Evolutionary conservation across 345 rosid genomes (phyloP), one percentile per base, ranked within the genome.

Genomic region (Kandelia obovata): DNA sequence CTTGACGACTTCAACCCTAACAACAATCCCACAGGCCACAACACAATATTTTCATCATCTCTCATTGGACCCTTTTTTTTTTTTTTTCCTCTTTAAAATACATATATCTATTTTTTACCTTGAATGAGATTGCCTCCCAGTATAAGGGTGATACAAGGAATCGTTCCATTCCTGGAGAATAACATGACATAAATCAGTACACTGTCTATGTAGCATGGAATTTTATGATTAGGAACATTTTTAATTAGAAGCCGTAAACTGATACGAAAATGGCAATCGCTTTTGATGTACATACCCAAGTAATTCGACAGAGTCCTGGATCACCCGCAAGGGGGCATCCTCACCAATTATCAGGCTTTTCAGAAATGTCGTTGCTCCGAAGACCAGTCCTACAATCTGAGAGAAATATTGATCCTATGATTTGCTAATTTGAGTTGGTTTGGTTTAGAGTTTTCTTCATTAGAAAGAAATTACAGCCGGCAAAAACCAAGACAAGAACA

Each of bases 101-200:
- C 4, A 7, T 15, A 15, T 2, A 20, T 15, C 23, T 35, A 11
- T 65, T 10, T 53, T 51, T 78, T 67, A 90, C 98, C 99, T 82
- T 87, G 89, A n/a, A 84, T 79, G 68, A 95, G 97, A 84, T 92
- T 95, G 72, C 96, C 98, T 60, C 99, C 98, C 20, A 95, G 75
- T 66, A 95, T 92, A 76, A 95, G 90, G 4, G 92, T 95, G 77
- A 90, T 88, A 37, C 91, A 90, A 61, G 99, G 98, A 68, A 95
- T 87, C 5, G 97, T 92, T 65, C 90, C 99, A 71, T 88, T 89
- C 62, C 99, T 92, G 82, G 78, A 75, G 4, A 39, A 56, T 10
- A 56, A 16, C 7, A 6, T 1, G 8, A 1, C 10, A 43, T 27
- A 7, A 66, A 9, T 19, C 19, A 31, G 31, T 32, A 13, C 58